Conservation (phyloP, 345 rosid genomes). For the Carallia brachiata region DNA sequence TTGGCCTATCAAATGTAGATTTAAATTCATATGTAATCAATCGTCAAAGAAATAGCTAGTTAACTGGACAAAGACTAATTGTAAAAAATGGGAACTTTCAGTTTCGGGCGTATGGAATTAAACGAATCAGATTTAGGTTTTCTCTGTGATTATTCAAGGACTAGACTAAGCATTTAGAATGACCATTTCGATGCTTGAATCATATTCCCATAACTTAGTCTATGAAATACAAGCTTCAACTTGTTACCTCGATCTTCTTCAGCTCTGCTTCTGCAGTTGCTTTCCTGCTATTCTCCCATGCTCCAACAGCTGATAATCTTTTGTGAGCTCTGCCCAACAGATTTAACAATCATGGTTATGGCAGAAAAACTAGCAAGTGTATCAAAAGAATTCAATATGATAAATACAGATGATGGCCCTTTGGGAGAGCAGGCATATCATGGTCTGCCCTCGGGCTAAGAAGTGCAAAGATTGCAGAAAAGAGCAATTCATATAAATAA, state of each 20-base stretch:
- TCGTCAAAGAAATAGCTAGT: too few species aligned
- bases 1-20: too few species aligned
- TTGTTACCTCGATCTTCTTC: conserved; percentile 52
- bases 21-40: too few species aligned
- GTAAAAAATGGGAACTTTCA: too few species aligned
- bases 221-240: background rate
- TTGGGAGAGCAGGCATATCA: too few species aligned
- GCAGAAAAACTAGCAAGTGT: background rate
- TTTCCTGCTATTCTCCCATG: conserved; percentile 73
- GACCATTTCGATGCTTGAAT: background rate
- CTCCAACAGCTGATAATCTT: conserved; percentile 45
- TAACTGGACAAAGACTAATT: too few species aligned
- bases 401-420: background rate
- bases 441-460: too few species aligned
- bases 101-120: too few species aligned
- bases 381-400: background rate
- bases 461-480: too few species aligned
- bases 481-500: too few species aligned
- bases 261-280: conserved; percentile 63
- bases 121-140: too few species aligned
- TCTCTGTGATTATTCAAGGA: too few species aligned
- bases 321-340: conserved; percentile 58
- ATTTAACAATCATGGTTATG: background rate
- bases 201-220: background rate
- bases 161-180: background rate